Evolutionary conservation across 805 yeast genomes (phyloP).

Genomic region (Wickerhamiella hasegawae): DNA sequence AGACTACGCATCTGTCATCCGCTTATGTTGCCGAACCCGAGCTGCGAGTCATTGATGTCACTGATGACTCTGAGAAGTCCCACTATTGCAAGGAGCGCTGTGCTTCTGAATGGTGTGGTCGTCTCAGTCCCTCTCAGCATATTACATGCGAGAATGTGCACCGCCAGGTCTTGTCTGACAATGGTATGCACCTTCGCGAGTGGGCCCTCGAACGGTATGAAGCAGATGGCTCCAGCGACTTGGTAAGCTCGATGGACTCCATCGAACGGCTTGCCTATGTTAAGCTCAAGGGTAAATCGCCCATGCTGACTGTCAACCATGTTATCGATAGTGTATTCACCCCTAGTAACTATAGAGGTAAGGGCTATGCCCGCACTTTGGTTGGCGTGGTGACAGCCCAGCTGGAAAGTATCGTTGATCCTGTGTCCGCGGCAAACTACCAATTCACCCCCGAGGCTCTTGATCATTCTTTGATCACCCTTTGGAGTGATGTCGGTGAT

Average conservation of each 20-base stretch:
- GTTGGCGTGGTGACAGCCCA: neutral
- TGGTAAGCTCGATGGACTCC: slow-evolving; percentile 30
- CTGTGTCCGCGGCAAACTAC: neutral
- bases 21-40: too few species aligned
- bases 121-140: neutral
- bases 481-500: slow-evolving; percentile 62
- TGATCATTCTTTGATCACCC: slow-evolving; percentile 23
- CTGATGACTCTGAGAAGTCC: neutral
- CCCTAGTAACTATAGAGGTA: slow-evolving; percentile 28
- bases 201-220: neutral
- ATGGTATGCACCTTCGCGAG: neutral
- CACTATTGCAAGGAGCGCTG: neutral
- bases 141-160: neutral
- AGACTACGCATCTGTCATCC: too few species aligned
- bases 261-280: slow-evolving; percentile 22
- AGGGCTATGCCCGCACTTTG: slow-evolving; percentile 32
- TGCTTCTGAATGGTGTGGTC: neutral
- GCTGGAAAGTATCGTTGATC: neutral
- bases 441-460: neutral
- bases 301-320: slow-evolving; percentile 11
- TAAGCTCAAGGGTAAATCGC: slow-evolving; percentile 11
- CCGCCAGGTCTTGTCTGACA: neutral
- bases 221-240: neutral
- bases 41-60: neutral
- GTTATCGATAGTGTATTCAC: slow-evolving; percentile 45